These are phyloP conservation scores for Coffea canephora DNA, from an alignment of 257 asterid genomes.

Conservation along the genomic window DNA sequence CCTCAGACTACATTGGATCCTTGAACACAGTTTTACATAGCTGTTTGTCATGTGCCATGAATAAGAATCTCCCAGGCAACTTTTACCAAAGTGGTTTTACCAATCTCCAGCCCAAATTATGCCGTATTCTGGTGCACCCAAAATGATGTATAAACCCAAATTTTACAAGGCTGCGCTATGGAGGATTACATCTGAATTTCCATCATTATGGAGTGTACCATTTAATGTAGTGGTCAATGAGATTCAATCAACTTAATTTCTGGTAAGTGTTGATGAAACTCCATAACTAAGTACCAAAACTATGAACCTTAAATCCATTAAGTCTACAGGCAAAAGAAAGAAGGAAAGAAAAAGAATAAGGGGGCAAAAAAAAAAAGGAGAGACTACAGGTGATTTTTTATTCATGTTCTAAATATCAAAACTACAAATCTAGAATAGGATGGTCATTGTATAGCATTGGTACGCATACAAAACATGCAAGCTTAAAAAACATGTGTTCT, in stretches of 20 bases:
- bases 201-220: neutral
- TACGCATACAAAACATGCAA: neutral
- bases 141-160: neutral
- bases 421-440: no score
- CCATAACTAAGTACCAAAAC: neutral
- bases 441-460: neutral
- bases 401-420: neutral
- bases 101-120: neutral
- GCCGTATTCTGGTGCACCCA: neutral
- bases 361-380: no score
- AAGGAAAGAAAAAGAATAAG: no score
- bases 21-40: neutral
- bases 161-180: neutral
- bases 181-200: neutral
- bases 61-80: neutral
- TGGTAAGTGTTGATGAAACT: neutral
- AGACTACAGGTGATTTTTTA: neutral
- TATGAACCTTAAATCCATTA: neutral
- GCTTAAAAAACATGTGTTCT: neutral
- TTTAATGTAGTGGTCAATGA: neutral
- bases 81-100: neutral
- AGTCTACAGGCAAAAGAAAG: neutral
- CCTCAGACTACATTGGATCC: neutral
- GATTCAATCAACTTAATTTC: neutral
- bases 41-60: neutral